Evolutionary conservation across 106 monocot genomes (phyloP), one percentile per base, ranked within the genome.

Genomic region (Triglochin maritima): DNA sequence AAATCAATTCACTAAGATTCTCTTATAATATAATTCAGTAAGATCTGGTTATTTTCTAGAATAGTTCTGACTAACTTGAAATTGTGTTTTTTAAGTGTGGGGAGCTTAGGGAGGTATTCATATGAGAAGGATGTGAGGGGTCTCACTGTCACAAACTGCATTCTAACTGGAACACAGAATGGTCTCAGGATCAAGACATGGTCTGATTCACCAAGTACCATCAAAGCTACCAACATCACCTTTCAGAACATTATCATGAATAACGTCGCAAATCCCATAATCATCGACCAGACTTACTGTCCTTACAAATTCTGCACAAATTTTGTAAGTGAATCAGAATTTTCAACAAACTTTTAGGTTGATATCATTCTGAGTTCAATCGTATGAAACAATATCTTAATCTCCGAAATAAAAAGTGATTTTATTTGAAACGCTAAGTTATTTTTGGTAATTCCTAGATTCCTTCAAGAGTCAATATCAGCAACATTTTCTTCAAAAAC

Each of bases 131-230:
- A 87, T 4, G 90, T 91, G 5, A 42, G 13, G 8, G 84, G 66
- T 17, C 74, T 91, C 2, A 46, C 68, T 12, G 76, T 91, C 0
- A 75, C 58, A 50, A 73, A 84, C 44, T 52, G 82, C 64, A 76
- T 70, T 5, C 64, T 91, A 0, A 50, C 66, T 0, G 75, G 76
- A 1, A 87, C 90, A 1, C 48, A 56, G 16, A 87, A 87, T 50
- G 90, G 90, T 6, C 13, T 89, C 3, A 61, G 83, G 68, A 86
- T 89, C 66, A 89, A 89, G 83, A 81, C 89, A 2, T 89, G 81
- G 86, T 65, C 70, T 7, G 72, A 79, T 17, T 79, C 89, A 4
- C 78, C 74, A 0, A 44, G 44, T 6, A 53, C 5, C 5, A 67
- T 5, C 45, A 41, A 56, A 7, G 90, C 81, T 2, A 43, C 44